Evolutionary conservation across 495 filamentous ascomycete genomes (phyloP).

Genomic region (Trypethelium eluteriae): DNA sequence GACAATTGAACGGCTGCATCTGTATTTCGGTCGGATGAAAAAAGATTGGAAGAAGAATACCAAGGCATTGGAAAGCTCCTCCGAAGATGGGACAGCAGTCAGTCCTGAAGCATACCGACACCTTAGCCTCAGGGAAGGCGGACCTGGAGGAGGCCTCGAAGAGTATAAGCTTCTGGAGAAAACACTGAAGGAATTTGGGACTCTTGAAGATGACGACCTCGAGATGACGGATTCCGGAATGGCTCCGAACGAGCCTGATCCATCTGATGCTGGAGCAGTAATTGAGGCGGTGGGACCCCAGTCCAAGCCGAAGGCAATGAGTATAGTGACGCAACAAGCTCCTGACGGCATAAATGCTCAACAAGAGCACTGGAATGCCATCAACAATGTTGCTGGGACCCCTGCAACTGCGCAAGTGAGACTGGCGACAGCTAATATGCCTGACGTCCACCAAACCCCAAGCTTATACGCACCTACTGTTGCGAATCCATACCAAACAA

Average conservation of each 20-base stretch:
- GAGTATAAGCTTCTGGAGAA: slow-evolving; percentile 60
- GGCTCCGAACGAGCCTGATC: slow-evolving; percentile 23
- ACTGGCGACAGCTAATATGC: slow-evolving; percentile 12
- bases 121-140: slow-evolving; percentile 45
- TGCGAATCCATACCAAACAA: slow-evolving; percentile 2
- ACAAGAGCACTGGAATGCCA: slow-evolving; percentile 30
- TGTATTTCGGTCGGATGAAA: slow-evolving; percentile 59
- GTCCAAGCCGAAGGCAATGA: slow-evolving; percentile 26
- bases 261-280: slow-evolving; percentile 17
- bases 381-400: slow-evolving; percentile 27
- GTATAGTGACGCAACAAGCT: slow-evolving; percentile 15
- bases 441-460: slow-evolving; percentile 3
- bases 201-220: slow-evolving; percentile 40
- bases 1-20: slow-evolving; percentile 59
- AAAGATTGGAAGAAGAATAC: slow-evolving; percentile 45
- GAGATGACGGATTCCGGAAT: slow-evolving; percentile 27
- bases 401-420: slow-evolving; percentile 12
- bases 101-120: slow-evolving; percentile 33
- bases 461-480: slow-evolving; percentile 2
- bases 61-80: slow-evolving; percentile 12
- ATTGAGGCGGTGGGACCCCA: background rate
- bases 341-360: slow-evolving; percentile 19
- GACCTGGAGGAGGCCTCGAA: slow-evolving; percentile 56
- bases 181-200: slow-evolving; percentile 51
- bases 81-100: slow-evolving; percentile 12